Conservation (phyloP, 441 rosid species). For the Euphorbia corollata region DNA sequence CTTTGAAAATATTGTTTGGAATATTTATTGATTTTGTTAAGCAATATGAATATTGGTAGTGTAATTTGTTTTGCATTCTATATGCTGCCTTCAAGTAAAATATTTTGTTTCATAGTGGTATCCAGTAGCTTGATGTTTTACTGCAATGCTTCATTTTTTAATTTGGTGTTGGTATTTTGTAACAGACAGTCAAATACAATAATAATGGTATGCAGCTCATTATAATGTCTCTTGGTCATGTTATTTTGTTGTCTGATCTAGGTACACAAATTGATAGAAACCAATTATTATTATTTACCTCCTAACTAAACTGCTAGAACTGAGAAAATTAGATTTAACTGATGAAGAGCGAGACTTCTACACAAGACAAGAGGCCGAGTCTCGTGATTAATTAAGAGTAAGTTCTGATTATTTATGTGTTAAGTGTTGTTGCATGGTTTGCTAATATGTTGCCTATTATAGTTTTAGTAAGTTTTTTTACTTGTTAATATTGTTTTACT, state of each 20-base stretch:
- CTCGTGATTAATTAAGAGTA: no score
- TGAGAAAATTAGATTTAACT: no score
- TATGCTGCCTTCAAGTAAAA: background rate
- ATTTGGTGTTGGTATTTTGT: no score
- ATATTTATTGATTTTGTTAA: no score
- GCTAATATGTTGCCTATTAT: no score
- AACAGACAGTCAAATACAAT: background rate
- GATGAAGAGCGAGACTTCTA: no score
- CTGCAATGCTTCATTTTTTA: background rate
- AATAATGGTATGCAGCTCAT: constrained; percentile 3
- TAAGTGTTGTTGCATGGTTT: no score
- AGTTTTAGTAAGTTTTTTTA: no score
- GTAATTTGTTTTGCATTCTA: background rate
- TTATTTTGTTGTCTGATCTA: constrained; percentile 23
- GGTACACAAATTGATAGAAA: constrained; percentile 69
- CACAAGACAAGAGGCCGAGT: no score
- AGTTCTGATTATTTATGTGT: no score
- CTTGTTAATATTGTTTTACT: no score
- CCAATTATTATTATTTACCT: constrained; percentile 71
- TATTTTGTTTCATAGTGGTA: background rate
- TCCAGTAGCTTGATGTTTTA: constrained; percentile 6
- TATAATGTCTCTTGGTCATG: constrained; percentile 13
- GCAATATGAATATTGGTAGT: background rate
- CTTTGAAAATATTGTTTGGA: no score
- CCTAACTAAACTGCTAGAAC: constrained; percentile 28